A percentile compares a stretch with the other conserved stretches of the same genome.
Conservation (phyloP, 2,329 filamentous ascomycete genomes). For the Paracoccidioides brasiliensis region DNA sequence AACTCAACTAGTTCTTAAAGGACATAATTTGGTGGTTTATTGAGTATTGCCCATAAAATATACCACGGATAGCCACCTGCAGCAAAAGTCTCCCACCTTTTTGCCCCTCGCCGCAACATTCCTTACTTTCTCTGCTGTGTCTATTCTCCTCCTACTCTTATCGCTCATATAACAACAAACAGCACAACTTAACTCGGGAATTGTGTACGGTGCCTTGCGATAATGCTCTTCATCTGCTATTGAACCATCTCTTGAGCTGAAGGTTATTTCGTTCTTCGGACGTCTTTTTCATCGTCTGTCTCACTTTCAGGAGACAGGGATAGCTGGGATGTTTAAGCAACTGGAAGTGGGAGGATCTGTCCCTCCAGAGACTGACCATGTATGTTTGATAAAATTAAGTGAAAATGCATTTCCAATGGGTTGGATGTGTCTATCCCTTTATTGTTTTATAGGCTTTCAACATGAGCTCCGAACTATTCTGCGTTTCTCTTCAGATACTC, state of each 20-base stretch:
- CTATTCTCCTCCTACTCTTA: too few relatives aligned
- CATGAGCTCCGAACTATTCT: background rate
- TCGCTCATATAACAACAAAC: too few relatives aligned
- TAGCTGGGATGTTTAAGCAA: constrained; percentile 22
- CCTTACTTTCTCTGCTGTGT: background rate
- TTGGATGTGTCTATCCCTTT: background rate
- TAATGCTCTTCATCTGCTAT: background rate
- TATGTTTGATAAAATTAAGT: constrained; percentile 32
- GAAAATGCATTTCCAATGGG: background rate
- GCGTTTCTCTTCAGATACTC: background rate
- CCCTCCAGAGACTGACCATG: constrained; percentile 65
- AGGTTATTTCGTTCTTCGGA: background rate
- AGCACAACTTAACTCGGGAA: background rate
- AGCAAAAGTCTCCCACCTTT: too few relatives aligned
- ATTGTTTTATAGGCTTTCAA: background rate
- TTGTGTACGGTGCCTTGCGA: background rate
- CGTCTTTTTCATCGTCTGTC: background rate
- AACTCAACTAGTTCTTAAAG: too few relatives aligned
- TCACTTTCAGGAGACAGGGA: background rate
- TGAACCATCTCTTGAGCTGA: background rate
- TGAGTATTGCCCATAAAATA: too few relatives aligned
- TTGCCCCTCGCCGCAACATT: background rate
- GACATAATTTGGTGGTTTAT: too few relatives aligned
- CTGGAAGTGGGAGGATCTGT: constrained; percentile 52
- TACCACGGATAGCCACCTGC: too few relatives aligned